Conservation (phyloP, 768 basidiomycete species). For the Tylopilus balloui region DNA sequence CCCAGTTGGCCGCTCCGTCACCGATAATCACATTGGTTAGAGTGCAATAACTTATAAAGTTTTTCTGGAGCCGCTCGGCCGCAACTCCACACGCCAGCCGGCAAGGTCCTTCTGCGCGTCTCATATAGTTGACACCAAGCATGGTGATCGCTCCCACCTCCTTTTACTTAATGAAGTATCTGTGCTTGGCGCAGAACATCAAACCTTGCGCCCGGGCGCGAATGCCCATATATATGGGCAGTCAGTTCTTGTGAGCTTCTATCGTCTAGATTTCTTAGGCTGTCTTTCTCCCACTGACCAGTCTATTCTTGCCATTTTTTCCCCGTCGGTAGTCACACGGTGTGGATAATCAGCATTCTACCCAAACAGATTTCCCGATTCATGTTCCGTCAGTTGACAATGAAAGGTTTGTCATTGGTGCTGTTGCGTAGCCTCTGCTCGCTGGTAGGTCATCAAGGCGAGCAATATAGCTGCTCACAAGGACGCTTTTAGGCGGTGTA, state of each 20-base stretch:
- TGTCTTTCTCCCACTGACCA: neutral
- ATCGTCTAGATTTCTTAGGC: neutral
- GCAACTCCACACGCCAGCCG: neutral
- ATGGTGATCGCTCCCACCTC: neutral
- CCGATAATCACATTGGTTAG: neutral
- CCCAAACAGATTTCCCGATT: constrained; percentile 14
- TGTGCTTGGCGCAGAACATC: neutral
- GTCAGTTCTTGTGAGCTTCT: neutral
- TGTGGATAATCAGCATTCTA: neutral
- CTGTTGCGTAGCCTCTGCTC: neutral
- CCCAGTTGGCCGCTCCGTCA: neutral
- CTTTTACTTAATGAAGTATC: neutral
- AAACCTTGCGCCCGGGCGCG: neutral
- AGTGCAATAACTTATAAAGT: neutral
- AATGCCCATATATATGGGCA: constrained; percentile 1
- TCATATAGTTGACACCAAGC: neutral
- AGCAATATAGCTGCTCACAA: neutral
- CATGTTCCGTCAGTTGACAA: neutral
- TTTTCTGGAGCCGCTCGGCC: neutral
- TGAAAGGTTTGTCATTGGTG: neutral
- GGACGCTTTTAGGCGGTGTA: neutral
- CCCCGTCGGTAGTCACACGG: neutral
- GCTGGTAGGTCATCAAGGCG: neutral
- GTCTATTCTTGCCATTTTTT: neutral
- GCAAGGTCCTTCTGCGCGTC: neutral